A percentile compares a stretch with the other conserved stretches of the same genome.
Evolutionary conservation across 805 yeast genomes (phyloP).

Genomic region (Sungouiella thailandica): DNA sequence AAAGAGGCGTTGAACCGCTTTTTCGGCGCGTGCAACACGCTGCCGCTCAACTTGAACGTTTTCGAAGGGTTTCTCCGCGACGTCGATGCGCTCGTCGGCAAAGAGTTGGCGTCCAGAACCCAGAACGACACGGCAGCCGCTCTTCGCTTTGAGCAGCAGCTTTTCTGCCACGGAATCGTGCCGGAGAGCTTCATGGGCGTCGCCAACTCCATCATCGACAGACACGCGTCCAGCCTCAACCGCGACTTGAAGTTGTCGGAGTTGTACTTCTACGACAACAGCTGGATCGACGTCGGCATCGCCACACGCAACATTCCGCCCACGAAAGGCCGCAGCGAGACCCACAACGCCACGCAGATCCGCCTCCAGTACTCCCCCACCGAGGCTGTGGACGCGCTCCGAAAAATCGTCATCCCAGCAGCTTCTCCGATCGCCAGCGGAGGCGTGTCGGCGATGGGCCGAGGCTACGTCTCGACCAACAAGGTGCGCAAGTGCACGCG

Average conservation of each 20-base stretch:
- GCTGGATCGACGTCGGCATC: conserved; percentile 54
- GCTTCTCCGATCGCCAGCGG: conserved; percentile 9
- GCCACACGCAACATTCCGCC: conserved; percentile 2
- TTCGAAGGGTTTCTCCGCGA: conserved; percentile 62
- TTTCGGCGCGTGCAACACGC: conserved; percentile 42
- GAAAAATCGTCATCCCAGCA: conserved; percentile 29
- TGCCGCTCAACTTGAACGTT: conserved; percentile 51
- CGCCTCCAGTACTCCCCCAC: conserved; percentile 16
- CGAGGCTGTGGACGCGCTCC: conserved; percentile 33
- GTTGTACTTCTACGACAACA: conserved; percentile 58
- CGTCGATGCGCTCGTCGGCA: conserved; percentile 39
- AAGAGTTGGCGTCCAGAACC: conserved; percentile 19
- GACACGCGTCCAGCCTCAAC: conserved; percentile 39
- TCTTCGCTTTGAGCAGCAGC: conserved; percentile 53
- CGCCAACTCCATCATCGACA: conserved; percentile 41
- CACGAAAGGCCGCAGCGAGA: background rate
- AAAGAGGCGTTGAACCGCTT: conserved; percentile 48
- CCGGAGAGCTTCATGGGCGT: conserved; percentile 41
- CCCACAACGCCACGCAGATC: conserved; percentile 6
- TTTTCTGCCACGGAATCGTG: conserved; percentile 58
- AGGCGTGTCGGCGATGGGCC: conserved; percentile 10
- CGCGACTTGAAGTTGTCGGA: conserved; percentile 48
- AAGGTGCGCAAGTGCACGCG: conserved; percentile 35
- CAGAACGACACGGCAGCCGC: conserved; percentile 23
- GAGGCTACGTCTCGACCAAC: conserved; percentile 9